A percentile compares a stretch with the other conserved stretches of the same genome.
These are phyloP conservation scores for Neoscytalidium dimidiatum DNA, from an alignment of 2,329 filamentous ascomycete genomes.

Conservation along the genomic window DNA sequence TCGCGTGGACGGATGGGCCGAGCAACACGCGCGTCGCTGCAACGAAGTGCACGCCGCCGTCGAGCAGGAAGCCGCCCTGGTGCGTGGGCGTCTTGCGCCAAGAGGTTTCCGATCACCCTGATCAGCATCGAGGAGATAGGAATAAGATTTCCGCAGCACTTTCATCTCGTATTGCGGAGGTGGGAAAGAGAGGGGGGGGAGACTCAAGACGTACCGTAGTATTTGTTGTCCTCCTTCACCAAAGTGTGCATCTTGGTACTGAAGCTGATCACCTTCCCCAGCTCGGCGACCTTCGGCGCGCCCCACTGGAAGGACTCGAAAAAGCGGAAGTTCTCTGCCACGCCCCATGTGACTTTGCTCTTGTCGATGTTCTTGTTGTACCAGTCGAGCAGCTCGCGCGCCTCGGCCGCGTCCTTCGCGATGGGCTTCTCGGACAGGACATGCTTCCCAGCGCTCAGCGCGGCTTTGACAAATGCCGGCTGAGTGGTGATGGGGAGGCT, in stretches of 20 bases:
- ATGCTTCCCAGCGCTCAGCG: conserved; percentile 67
- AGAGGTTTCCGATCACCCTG: conserved; percentile 41
- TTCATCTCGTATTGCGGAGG: too few relatives aligned
- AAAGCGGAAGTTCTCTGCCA: conserved; percentile 73
- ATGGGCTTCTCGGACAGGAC: conserved; percentile 72
- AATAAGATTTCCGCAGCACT: too few relatives aligned
- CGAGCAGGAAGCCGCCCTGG: conserved; percentile 76
- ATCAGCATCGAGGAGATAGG: too few relatives aligned
- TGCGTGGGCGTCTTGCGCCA: conserved; percentile 71
- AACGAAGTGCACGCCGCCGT: conserved; percentile 73
- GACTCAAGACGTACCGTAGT: conserved; percentile 43
- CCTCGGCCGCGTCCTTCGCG: conserved; percentile 58
- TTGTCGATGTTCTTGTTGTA: conserved; percentile 33
- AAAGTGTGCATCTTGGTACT: conserved; percentile 47
- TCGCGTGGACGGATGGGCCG: conserved; percentile 40
- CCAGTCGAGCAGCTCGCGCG: conserved; percentile 47
- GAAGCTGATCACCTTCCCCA: conserved; percentile 61
- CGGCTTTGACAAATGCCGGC: conserved; percentile 59
- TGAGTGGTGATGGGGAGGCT: conserved; percentile 64
- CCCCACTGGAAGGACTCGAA: conserved; percentile 57
- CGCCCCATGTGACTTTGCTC: conserved; percentile 35
- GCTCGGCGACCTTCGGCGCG: conserved; percentile 48
- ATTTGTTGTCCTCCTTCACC: conserved; percentile 55
- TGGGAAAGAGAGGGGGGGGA: neutral
- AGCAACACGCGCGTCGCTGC: conserved; percentile 65